Evolutionary conservation across 768 basidiomycete species (phyloP), one percentile per base, ranked within the genome.

Genomic region (Suillus lakei): DNA sequence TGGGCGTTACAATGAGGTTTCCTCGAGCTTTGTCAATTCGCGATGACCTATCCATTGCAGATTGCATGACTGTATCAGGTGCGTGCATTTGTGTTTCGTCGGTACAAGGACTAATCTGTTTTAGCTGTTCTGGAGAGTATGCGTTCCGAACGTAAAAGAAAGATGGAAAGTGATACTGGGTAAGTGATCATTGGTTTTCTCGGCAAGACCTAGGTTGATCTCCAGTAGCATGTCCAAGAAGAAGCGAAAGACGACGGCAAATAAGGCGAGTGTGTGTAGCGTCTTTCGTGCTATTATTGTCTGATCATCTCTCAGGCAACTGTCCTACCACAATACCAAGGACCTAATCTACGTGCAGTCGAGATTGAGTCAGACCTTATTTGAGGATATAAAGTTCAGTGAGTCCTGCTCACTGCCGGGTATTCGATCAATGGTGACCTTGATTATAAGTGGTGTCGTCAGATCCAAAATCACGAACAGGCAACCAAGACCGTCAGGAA

Each of bases 1-100:
- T 95, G 68, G 91, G 90, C 5, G 87, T 90, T 67, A 99, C 97
- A 0, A 91, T 99, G 88, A 90, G 98, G 26, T 99, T 99, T 73
- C 97, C 98, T 53, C 86, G 96, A 64, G 95, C 93, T 18, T 71
- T 94, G 54, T 73, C 78, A 3, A 94, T 96, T 66, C 86, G 94
- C 28, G 92, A 93, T 59, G 95, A 98, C 70, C 82, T 93, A 23
- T 84, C 75, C 39, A 79, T 88, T 48, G 85, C 84, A 1, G 93
- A 95, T 70, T 93, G 92, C 74, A 84, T 91, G 85, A 82, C 86
- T 12, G 88, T 88, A 1, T 83, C 87, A 54, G 87, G 93, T 91
- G 66, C 41, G 72, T 64, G 21, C 67, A 56, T 58, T 32, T 55
- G 18, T 41, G 36, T 28, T 21, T 1, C 0, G 21, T 2, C 8